A percentile compares a stretch with the other conserved stretches of the same genome.
phyloP scores from a whole-genome alignment of 352 stramenopile genomes.

The Phytophthora brassicae region DNA sequence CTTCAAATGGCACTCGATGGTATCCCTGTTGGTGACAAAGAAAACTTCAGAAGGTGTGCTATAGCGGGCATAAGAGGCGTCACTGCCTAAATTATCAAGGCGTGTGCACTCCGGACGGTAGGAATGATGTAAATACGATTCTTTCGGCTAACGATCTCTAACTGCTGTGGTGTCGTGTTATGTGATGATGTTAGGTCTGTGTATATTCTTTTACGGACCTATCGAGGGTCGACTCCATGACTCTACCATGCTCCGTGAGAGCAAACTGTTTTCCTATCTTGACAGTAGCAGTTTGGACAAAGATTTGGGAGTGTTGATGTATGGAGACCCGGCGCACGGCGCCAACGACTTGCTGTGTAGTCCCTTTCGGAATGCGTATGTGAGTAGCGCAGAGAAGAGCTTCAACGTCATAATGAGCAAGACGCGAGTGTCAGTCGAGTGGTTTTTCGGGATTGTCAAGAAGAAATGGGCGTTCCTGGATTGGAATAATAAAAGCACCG shows the following conservation, averaged over 20 bases:
- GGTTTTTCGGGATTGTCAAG: slow-evolving; percentile 13
- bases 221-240: slow-evolving; percentile 4
- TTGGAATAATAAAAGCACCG: slow-evolving; percentile 20
- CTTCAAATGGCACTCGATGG: not conserved
- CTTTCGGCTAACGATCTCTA: not conserved
- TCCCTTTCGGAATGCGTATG: slow-evolving; percentile 8
- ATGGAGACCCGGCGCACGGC: slow-evolving; percentile 2
- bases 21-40: slow-evolving; percentile 3
- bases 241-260: slow-evolving; percentile 8
- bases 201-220: slow-evolving; percentile 13
- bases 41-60: slow-evolving; percentile 17
- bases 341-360: slow-evolving; percentile 1
- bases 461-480: slow-evolving; percentile 12
- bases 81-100: slow-evolving; percentile 16
- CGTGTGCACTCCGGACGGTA: slow-evolving; percentile 10
- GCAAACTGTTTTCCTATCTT: not conserved
- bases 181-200: not conserved
- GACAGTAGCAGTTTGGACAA: not conserved
- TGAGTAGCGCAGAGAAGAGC: not conserved
- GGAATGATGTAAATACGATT: not conserved
- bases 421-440: slow-evolving; percentile 5
- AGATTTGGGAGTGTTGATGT: not conserved
- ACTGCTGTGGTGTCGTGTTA: not conserved
- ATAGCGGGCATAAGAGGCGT: slow-evolving; percentile 6
- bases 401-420: slow-evolving; percentile 15